A percentile compares a stretch with the other conserved stretches of the same genome.
phyloP scores from a whole-genome alignment of 306 rosid species.

The Ziziphus jujuba region DNA sequence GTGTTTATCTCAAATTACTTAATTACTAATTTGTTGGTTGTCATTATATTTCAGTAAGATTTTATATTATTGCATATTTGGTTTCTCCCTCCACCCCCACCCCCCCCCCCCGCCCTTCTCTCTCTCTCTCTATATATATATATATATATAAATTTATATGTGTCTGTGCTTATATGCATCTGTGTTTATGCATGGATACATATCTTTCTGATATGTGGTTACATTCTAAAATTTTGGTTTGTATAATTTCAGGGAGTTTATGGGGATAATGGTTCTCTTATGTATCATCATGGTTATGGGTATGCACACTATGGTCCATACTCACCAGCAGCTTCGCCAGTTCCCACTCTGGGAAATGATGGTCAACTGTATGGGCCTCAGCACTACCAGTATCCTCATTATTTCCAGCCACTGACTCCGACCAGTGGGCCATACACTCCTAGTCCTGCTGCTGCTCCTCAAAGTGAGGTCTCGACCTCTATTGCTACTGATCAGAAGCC shows the following conservation, averaged over 20 bases:
- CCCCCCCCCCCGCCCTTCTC: no score
- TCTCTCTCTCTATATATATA: no score
- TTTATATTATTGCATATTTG: no score
- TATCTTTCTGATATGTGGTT: neutral
- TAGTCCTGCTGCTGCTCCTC: slow-evolving; percentile 56
- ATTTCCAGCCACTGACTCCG: slow-evolving; percentile 82
- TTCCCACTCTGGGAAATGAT: slow-evolving; percentile 91
- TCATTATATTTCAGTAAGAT: no score
- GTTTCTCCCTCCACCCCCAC: no score
- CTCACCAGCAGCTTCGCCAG: slow-evolving; percentile 92
- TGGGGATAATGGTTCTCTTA: slow-evolving; percentile 83
- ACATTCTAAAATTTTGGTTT: neutral
- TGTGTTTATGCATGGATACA: neutral
- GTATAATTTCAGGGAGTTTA: slow-evolving; percentile 62
- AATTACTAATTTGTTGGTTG: no score
- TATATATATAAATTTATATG: no score
- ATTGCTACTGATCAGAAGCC: slow-evolving; percentile 75
- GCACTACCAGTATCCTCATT: slow-evolving; percentile 93
- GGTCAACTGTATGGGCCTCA: slow-evolving; percentile 95
- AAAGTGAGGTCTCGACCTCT: slow-evolving; percentile 64
- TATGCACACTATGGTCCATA: slow-evolving; percentile 84
- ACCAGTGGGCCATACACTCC: slow-evolving; percentile 64
- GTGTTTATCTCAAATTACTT: no score
- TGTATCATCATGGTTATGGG: slow-evolving; percentile 89
- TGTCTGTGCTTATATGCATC: no score